These are phyloP conservation scores for Penicilliopsis zonata DNA, from an alignment of 495 filamentous ascomycete genomes.

Conservation along the genomic window DNA sequence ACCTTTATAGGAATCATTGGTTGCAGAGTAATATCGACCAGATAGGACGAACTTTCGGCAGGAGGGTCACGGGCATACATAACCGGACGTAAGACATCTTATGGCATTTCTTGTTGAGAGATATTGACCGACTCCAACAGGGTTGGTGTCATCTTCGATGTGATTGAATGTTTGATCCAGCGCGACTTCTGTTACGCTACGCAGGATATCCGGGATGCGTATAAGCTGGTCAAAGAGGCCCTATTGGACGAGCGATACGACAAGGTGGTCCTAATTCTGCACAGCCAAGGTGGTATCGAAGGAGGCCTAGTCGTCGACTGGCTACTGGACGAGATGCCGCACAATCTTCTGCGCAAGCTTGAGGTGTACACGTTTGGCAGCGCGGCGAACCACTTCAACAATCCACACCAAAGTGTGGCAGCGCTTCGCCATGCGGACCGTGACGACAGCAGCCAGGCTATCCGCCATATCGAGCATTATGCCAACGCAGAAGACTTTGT, in stretches of 20 bases:
- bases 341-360: slow-evolving; percentile 51
- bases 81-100: slow-evolving; percentile 49
- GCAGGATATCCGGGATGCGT: slow-evolving; percentile 44
- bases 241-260: slow-evolving; percentile 35
- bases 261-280: slow-evolving; percentile 67
- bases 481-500: slow-evolving; percentile 69
- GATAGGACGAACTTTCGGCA: slow-evolving; percentile 60
- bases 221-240: slow-evolving; percentile 16
- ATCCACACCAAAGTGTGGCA: slow-evolving; percentile 40
- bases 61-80: slow-evolving; percentile 68
- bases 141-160: slow-evolving; percentile 56
- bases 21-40: slow-evolving; percentile 60
- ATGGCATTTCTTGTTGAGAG: background rate
- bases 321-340: slow-evolving; percentile 64
- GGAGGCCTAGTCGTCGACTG: slow-evolving; percentile 64
- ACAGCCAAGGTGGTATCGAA: slow-evolving; percentile 77
- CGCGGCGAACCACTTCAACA: slow-evolving; percentile 83
- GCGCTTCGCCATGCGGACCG: background rate
- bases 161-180: slow-evolving; percentile 67
- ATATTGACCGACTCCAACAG: slow-evolving; percentile 5
- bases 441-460: slow-evolving; percentile 14
- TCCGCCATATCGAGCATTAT: slow-evolving; percentile 78
- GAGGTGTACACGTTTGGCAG: slow-evolving; percentile 83
- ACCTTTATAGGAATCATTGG: slow-evolving; percentile 20
- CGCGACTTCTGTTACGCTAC: slow-evolving; percentile 65